Evolutionary conservation across 352 stramenopile species (phyloP).

Genomic region (Phytophthora tubulina): DNA sequence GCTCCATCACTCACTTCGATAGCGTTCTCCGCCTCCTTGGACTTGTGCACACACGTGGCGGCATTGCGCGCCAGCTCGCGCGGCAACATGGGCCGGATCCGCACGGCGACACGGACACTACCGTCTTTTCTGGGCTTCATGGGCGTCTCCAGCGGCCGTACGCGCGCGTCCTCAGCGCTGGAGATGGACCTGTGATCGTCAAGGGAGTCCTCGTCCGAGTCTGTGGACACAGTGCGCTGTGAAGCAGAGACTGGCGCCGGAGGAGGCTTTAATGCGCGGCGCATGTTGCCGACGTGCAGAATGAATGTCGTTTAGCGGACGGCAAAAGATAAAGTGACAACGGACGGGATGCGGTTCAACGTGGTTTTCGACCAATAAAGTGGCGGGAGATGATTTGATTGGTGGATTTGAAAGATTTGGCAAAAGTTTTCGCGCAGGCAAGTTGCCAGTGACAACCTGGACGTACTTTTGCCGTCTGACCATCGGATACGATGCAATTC

Average conservation of each 20-base stretch:
- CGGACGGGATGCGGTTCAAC: slow-evolving; percentile 25
- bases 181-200: slow-evolving; percentile 23
- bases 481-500: background rate
- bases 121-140: slow-evolving; percentile 55
- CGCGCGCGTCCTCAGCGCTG: slow-evolving; percentile 28
- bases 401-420: slow-evolving; percentile 28
- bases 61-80: slow-evolving; percentile 74
- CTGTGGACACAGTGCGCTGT: slow-evolving; percentile 5
- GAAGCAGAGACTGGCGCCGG: background rate
- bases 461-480: background rate
- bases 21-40: slow-evolving; percentile 37
- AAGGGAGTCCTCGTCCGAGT: slow-evolving; percentile 36
- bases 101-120: slow-evolving; percentile 82
- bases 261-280: slow-evolving; percentile 18
- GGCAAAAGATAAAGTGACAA: slow-evolving; percentile 28
- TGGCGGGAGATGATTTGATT: slow-evolving; percentile 24
- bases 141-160: slow-evolving; percentile 24
- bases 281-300: slow-evolving; percentile 25
- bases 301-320: slow-evolving; percentile 14
- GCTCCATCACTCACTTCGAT: slow-evolving; percentile 47
- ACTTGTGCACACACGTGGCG: slow-evolving; percentile 53
- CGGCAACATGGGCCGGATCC: slow-evolving; percentile 80
- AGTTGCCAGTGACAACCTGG: background rate
- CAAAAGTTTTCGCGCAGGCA: slow-evolving; percentile 12
- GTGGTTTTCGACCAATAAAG: slow-evolving; percentile 28